Base-by-base conservation (phyloP, 192 early-diverging fungal species). In the Chytriomyces confervae region DNA sequence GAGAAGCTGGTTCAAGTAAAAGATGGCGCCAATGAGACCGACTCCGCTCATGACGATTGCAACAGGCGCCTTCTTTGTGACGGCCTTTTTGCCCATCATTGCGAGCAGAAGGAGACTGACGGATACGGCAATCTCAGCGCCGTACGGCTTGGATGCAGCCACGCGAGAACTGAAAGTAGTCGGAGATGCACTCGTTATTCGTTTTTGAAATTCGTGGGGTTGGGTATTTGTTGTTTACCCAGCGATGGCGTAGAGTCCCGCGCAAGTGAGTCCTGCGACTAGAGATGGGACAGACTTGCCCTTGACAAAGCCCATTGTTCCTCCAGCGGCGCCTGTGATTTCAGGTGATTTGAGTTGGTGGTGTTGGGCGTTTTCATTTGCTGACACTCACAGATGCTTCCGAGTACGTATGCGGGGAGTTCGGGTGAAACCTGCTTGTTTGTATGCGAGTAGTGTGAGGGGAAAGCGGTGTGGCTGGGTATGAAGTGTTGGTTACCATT, bases 231-330 rank as follows among this genome's bases (percentile, higher is more conserved):
- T 2, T 36, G 0, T 13, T 74, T 49, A 86, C 80, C 85, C 87
- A 9, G 85, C 79, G 9, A 76, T 73, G 46, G 76, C 79, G 48
- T 83, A 88, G 11, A 85, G 62, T 11, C 78, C 77, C 10, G 81
- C 85, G 62, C 84, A 83, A 0, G 81, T 57, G n/a, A 86, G 46
- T 9, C 88, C 88, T 16, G 88, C 88, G 43, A 86, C 79, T 5
- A 89, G 77, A 10, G 84, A 86, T 2, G 88, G 85, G 36, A 71
- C 27, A 29, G 81, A 83, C 60, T 77, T 72, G 8, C 67, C 75
- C 45, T 70, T 61, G 24, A 75, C 49, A 70, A 80, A 89, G 64
- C 87, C 87, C 46, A 84, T 76, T 47, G 75, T 68, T 10, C 87
- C 87, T n/a, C 87, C 87, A 61, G 81, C 47, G 61, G 85, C 81